Evolutionary conservation across 192 early-diverging fungal genomes (phyloP).

Genomic region (Podila epigama): DNA sequence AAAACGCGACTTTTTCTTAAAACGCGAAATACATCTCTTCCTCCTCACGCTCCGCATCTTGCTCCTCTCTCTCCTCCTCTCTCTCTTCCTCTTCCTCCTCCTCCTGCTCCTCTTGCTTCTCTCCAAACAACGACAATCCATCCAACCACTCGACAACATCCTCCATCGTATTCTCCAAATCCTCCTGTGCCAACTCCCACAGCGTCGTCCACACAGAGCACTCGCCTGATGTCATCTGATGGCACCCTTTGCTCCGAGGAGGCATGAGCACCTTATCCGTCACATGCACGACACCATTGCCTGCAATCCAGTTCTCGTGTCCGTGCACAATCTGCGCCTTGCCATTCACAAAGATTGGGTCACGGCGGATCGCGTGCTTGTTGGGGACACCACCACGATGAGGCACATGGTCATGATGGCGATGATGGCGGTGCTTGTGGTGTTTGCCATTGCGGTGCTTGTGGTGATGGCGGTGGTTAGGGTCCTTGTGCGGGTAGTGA

Average conservation of each 20-base stretch:
- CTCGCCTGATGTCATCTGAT: constrained; percentile 15
- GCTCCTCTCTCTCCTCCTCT: neutral
- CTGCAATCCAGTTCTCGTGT: constrained; percentile 50
- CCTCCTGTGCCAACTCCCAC: constrained; percentile 22
- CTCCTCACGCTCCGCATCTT: neutral
- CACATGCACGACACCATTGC: constrained; percentile 57
- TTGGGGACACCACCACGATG: neutral
- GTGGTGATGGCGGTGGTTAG: constrained; percentile 16
- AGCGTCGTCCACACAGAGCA: constrained; percentile 32
- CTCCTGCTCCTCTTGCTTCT: neutral
- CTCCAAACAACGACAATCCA: constrained; percentile 16
- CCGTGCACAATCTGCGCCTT: constrained; percentile 8
- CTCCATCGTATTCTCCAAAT: neutral
- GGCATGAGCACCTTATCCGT: constrained; percentile 50
- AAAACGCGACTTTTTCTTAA: too few species aligned
- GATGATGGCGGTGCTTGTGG: constrained; percentile 4
- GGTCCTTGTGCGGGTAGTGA: constrained; percentile 9
- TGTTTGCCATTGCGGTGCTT: constrained; percentile 2
- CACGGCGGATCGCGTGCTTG: neutral
- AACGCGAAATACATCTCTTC: neutral
- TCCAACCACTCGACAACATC: constrained; percentile 3
- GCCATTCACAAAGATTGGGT: constrained; percentile 25
- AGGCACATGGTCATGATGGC: neutral
- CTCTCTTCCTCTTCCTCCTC: neutral
- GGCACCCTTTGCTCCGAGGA: constrained; percentile 38